phyloP scores from a whole-genome alignment of 176 grass and related monocot species.

The Urochloa ruziziensis region DNA sequence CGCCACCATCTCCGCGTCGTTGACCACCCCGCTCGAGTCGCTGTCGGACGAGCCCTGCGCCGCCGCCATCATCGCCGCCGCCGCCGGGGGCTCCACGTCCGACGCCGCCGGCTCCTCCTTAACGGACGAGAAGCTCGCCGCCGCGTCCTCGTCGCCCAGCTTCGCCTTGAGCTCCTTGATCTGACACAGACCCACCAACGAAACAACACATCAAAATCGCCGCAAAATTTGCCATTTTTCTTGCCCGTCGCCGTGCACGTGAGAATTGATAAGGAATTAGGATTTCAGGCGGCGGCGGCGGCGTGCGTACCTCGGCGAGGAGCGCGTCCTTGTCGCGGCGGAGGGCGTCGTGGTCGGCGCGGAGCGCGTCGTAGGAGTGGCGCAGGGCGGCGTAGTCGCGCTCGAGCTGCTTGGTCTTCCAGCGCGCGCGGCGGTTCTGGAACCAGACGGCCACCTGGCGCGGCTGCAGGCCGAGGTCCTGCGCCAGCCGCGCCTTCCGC shows the following conservation, averaged over 20 bases:
- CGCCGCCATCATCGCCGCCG: conserved; percentile 1
- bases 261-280: neutral
- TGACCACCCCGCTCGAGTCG: conserved; percentile 63
- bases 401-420: conserved; percentile 86
- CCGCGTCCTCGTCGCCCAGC: conserved; percentile 38
- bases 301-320: conserved; percentile 41
- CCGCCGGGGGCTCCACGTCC: conserved; percentile 25
- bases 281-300: neutral
- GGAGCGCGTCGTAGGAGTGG: conserved; percentile 51
- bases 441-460: conserved; percentile 89
- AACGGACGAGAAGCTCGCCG: conserved; percentile 51
- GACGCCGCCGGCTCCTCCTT: conserved; percentile 52
- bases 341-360: conserved; percentile 56
- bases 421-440: conserved; percentile 83
- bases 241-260: neutral
- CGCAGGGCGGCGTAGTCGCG: conserved; percentile 63
- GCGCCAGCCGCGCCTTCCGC: conserved; percentile 64
- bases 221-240: neutral
- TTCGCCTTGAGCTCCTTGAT: conserved; percentile 73
- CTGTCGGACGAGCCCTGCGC: conserved; percentile 63
- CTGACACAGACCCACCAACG: conserved; percentile 12
- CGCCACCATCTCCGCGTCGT: conserved; percentile 35
- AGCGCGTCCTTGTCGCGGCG: conserved; percentile 59
- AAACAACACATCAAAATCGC: neutral
- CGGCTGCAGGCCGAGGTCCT: conserved; percentile 72